Conservation (phyloP, 192 early-diverging fungal genomes). For the Diversispora epigaea region DNA sequence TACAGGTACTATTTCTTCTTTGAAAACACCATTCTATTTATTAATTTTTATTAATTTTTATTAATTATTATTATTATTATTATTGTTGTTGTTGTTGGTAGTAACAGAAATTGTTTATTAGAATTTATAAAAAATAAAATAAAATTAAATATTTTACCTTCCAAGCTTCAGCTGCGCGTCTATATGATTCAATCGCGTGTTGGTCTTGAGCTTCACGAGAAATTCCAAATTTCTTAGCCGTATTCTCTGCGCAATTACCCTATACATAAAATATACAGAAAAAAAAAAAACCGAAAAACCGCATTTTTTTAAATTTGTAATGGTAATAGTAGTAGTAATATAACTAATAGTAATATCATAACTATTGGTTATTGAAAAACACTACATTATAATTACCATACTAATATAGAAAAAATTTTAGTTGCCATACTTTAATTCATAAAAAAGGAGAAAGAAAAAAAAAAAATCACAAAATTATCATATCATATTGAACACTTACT, state of each 20-base stretch:
- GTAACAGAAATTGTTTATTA: neutral
- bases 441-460: no score
- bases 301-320: neutral
- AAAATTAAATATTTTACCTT: constrained; percentile 39
- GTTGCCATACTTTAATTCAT: neutral
- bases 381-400: constrained; percentile 3
- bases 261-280: constrained; percentile 31
- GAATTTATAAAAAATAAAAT: neutral
- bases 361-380: neutral
- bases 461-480: neutral
- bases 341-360: no score
- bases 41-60: neutral
- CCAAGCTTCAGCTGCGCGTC: constrained; percentile 86
- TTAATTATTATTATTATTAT: no score
- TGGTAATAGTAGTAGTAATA: neutral
- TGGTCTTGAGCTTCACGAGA: constrained; percentile 88
- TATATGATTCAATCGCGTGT: constrained; percentile 83
- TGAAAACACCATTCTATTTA: constrained; percentile 65
- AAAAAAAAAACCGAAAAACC: neutral
- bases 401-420: constrained; percentile 8
- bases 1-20: constrained; percentile 82
- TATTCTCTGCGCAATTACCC: constrained; percentile 82
- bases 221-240: constrained; percentile 83
- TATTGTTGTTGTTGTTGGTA: neutral
- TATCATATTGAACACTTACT: constrained; percentile 53